Conservation (phyloP, 176 grass and related monocot genomes). For the Ampelocalamus luodianensis region DNA sequence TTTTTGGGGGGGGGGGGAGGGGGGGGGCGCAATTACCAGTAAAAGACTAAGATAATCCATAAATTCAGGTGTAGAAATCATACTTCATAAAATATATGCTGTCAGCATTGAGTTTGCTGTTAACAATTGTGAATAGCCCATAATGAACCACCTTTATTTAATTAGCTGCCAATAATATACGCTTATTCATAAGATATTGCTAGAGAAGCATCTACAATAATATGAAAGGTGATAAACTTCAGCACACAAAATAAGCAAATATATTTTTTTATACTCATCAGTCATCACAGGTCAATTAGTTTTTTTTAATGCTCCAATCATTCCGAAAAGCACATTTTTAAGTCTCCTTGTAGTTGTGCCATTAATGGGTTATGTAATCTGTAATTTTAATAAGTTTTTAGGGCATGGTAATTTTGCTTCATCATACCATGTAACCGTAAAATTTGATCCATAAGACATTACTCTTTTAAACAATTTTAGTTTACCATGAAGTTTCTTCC, state of each 20-base stretch:
- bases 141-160: neutral
- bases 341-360: neutral
- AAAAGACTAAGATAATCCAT: neutral
- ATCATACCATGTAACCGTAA: neutral
- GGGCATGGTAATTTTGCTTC: neutral
- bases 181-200: neutral
- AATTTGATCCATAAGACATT: neutral
- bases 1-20: too few relatives aligned
- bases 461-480: neutral
- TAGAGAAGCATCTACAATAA: neutral
- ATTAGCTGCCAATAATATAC: neutral
- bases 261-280: neutral
- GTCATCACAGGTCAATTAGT: too few relatives aligned
- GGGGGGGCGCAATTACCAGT: neutral
- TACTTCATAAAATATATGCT: too few relatives aligned
- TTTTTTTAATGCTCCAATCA: neutral
- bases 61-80: neutral
- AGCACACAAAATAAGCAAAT: neutral
- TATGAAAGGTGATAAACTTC: neutral
- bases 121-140: neutral
- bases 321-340: neutral
- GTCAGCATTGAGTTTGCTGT: neutral
- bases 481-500: constrained; percentile 6
- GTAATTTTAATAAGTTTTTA: constrained; percentile 9
- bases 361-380: neutral